Evolutionary conservation across 257 asterid species (phyloP).

Genomic region (Solanum gracilifrons): DNA sequence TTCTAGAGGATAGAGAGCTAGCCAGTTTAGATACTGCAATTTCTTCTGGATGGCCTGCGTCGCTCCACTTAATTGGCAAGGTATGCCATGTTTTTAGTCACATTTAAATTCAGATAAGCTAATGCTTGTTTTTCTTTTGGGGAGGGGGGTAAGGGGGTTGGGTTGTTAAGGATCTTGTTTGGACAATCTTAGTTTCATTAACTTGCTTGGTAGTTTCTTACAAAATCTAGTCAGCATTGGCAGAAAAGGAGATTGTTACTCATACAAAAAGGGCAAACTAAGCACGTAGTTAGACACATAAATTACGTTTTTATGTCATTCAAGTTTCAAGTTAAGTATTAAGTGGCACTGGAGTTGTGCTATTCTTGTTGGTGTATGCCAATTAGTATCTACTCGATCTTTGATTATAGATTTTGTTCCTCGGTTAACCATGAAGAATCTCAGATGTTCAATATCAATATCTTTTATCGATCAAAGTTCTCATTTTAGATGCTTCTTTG

Average conservation of each 20-base stretch:
- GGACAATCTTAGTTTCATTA: not conserved
- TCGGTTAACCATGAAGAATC: not conserved
- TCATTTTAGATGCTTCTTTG: not conserved
- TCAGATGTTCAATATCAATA: not conserved
- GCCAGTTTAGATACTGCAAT: constrained; percentile 59
- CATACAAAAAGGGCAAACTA: not conserved
- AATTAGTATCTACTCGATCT: not conserved
- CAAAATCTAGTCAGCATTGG: not conserved
- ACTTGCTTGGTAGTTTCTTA: not conserved
- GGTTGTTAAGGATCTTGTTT: not conserved
- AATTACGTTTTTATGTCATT: not conserved
- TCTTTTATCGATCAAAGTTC: not conserved
- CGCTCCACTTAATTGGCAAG: constrained; percentile 96
- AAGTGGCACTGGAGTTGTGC: not conserved
- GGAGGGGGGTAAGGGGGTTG: too few relatives aligned
- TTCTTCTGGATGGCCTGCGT: constrained; percentile 89
- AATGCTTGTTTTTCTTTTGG: not conserved
- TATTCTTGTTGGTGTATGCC: not conserved
- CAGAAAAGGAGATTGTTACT: not conserved
- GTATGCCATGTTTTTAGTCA: constrained; percentile 16
- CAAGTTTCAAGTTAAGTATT: not conserved
- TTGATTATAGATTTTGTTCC: not conserved
- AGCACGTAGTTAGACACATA: not conserved
- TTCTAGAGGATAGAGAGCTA: constrained; percentile 48
- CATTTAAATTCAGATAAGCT: not conserved